These are phyloP conservation scores for Candida silvatica DNA, from an alignment of 805 yeast species.

Conservation along the genomic window DNA sequence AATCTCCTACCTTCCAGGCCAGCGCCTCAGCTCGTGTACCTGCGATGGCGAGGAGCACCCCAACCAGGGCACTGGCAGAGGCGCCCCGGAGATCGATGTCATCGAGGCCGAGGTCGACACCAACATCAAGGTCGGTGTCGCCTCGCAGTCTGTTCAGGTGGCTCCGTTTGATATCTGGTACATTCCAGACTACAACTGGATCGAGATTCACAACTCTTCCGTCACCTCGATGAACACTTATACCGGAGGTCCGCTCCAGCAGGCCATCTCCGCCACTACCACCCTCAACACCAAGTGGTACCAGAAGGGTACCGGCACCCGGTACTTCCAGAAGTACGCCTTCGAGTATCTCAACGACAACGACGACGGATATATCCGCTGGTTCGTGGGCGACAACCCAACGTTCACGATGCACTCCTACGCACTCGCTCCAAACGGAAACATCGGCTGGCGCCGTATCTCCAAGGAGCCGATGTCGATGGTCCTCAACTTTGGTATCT, in stretches of 20 bases:
- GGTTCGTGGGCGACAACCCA: constrained; percentile 81
- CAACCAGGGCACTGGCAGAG: constrained; percentile 79
- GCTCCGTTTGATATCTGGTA: constrained; percentile 97
- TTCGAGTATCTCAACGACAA: constrained; percentile 71
- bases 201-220: constrained; percentile 61
- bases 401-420: constrained; percentile 65
- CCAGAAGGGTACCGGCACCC: constrained; percentile 43
- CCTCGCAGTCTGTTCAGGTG: constrained; percentile 85
- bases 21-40: constrained; percentile 65
- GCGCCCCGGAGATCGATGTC: constrained; percentile 93
- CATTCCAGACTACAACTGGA: constrained; percentile 74
- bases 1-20: constrained; percentile 79
- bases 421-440: constrained; percentile 86
- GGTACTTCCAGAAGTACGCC: constrained; percentile 63
- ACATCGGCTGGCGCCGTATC: constrained; percentile 72
- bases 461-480: constrained; percentile 92
- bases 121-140: constrained; percentile 47
- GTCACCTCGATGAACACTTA: constrained; percentile 79
- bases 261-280: constrained; percentile 80
- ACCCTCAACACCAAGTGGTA: constrained; percentile 81
- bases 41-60: constrained; percentile 86
- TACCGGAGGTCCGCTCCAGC: constrained; percentile 90
- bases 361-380: constrained; percentile 64
- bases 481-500: constrained; percentile 79
- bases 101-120: constrained; percentile 76